Evolutionary conservation across 2,329 filamentous ascomycete species (phyloP), one percentile per base, ranked within the genome.

Genomic region (Pseudogymnoascus pannorum): DNA sequence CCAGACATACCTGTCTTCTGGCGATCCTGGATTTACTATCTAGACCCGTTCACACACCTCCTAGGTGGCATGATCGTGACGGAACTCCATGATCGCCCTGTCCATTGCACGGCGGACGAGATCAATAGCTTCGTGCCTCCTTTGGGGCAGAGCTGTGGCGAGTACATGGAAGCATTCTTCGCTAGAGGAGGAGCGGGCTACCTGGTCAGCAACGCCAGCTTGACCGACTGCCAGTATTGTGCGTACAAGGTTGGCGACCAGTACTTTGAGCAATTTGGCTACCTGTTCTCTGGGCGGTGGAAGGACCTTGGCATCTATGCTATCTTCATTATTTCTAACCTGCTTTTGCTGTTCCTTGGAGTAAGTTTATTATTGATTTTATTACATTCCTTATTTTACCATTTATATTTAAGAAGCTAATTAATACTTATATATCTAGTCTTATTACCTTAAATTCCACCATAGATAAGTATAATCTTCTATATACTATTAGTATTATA

Each of bases 291-390:
- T 44, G 74, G 88, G 65, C 78, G 91, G 14, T 96, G 91, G 91
- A 82, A 91, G 61, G 91, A 96, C 67, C 65, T 94, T 61, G 92
- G 91, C 1, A 95, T 96, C 64, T 87, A n/a, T n/a, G n/a, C n/a
- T n/a, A n/a, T n/a, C n/a, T n/a, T n/a, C n/a, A n/a, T n/a, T n/a
- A n/a, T n/a, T n/a, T n/a, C n/a, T n/a, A n/a, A n/a, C n/a, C n/a
- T n/a, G n/a, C n/a, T n/a, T n/a, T n/a, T n/a, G n/a, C n/a, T n/a
- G n/a, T n/a, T n/a, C n/a, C n/a, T n/a, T n/a, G n/a, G n/a, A n/a
- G n/a, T n/a, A n/a, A n/a, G n/a, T n/a, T n/a, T n/a, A n/a, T n/a
- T n/a, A n/a, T n/a, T n/a, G n/a, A n/a, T n/a, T n/a, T n/a, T n/a
- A n/a, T n/a, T n/a, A n/a, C n/a, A n/a, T n/a, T n/a, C n/a, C n/a